Percentiles rank a stretch among this genome's conserved stretches.
Evolutionary conservation across 768 basidiomycete species (phyloP).

Genomic region (Tylopilus intermedius): DNA sequence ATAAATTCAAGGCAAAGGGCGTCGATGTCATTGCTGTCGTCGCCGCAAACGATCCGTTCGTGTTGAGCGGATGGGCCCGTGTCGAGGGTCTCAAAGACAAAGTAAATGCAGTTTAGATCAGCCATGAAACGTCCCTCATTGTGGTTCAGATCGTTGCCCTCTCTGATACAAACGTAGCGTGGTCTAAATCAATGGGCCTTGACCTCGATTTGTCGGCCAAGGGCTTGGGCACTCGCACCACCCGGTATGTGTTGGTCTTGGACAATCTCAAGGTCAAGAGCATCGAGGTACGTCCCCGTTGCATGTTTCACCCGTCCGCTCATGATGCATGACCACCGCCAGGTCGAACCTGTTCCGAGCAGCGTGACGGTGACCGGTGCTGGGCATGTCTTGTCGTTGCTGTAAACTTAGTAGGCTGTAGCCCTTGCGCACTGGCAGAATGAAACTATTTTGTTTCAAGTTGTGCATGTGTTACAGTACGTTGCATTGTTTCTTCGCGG

Average conservation of each 20-base stretch:
- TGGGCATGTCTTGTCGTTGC: constrained; percentile 6
- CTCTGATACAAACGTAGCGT: constrained; percentile 50
- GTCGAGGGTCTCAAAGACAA: constrained; percentile 62
- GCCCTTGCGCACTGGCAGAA: too few relatives aligned
- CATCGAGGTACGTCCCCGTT: constrained; percentile 42
- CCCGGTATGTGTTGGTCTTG: constrained; percentile 59
- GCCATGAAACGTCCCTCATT: not conserved
- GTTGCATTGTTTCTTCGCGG: too few relatives aligned
- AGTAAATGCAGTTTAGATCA: constrained; percentile 37
- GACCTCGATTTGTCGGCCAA: constrained; percentile 44
- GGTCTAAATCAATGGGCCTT: constrained; percentile 54
- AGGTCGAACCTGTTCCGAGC: constrained; percentile 15
- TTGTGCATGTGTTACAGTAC: too few relatives aligned
- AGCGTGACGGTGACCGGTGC: constrained; percentile 11
- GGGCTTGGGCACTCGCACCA: constrained; percentile 56
- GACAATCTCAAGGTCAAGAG: constrained; percentile 70
- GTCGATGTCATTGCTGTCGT: constrained; percentile 50
- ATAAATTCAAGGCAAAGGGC: constrained; percentile 49
- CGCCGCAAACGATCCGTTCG: constrained; percentile 57
- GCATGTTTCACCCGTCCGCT: not conserved
- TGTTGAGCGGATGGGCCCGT: constrained; percentile 58
- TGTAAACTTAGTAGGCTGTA: constrained; percentile 5
- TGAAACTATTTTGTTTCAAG: too few relatives aligned
- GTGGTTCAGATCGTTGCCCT: constrained; percentile 50
- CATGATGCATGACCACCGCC: not conserved